Evolutionary conservation across 768 basidiomycete genomes (phyloP).

Genomic region (Calocybe gangraenosa): DNA sequence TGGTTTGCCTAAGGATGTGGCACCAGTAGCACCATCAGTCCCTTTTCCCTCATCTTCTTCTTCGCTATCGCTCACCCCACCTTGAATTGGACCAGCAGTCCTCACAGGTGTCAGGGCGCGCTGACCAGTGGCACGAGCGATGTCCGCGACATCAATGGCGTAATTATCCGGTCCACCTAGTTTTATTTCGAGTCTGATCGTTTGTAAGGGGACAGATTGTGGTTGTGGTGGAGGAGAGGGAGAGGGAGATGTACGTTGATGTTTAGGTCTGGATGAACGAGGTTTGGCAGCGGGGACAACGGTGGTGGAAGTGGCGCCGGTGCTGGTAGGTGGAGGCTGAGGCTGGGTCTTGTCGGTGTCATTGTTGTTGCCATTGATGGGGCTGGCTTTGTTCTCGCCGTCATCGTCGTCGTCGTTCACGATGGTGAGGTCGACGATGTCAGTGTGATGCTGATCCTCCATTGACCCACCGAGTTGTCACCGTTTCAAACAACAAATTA

Average conservation of each 20-base stretch:
- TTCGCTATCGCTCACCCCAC: conserved; percentile 40
- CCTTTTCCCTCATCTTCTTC: conserved; percentile 24
- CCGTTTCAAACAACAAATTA: too few relatives aligned
- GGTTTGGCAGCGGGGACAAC: conserved; percentile 37
- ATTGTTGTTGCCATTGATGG: conserved; percentile 12
- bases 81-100: conserved; percentile 12
- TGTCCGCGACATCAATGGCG: conserved; percentile 51
- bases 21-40: conserved; percentile 5
- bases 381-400: background rate
- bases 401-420: conserved; percentile 5
- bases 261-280: conserved; percentile 39
- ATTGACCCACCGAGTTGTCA: background rate
- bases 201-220: conserved; percentile 47
- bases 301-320: conserved; percentile 14
- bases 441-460: conserved; percentile 8
- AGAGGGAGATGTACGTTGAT: conserved; percentile 18
- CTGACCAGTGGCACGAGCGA: conserved; percentile 56
- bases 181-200: conserved; percentile 55
- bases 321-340: conserved; percentile 1
- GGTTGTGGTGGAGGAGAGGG: conserved; percentile 27
- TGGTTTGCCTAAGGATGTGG: conserved; percentile 13
- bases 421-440: conserved; percentile 7
- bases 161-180: conserved; percentile 65
- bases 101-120: conserved; percentile 28
- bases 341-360: background rate